Evolutionary conservation across 495 filamentous ascomycete species (phyloP).

Genomic region (Penicillium paxilli): DNA sequence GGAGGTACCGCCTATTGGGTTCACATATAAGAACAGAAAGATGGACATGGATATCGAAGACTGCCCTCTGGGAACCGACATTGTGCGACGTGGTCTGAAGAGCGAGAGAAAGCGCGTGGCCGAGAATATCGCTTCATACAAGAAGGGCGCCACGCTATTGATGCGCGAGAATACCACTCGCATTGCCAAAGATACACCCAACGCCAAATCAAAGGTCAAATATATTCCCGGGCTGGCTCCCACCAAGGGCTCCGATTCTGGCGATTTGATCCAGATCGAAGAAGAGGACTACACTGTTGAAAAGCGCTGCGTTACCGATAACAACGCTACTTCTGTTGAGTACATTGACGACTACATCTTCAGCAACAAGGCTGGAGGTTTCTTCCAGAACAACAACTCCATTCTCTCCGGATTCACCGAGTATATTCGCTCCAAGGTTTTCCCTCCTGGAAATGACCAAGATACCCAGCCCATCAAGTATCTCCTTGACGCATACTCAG

Average conservation of each 20-base stretch:
- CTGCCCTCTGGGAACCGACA: slow-evolving; percentile 90
- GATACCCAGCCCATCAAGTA: slow-evolving; percentile 62
- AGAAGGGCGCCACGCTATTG: slow-evolving; percentile 80
- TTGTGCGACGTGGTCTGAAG: slow-evolving; percentile 72
- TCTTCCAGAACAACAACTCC: slow-evolving; percentile 99
- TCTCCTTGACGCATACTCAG: slow-evolving; percentile 96
- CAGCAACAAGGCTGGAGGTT: slow-evolving; percentile 84
- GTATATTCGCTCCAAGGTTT: slow-evolving; percentile 82
- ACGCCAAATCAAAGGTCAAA: slow-evolving; percentile 10
- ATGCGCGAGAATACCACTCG: slow-evolving; percentile 83
- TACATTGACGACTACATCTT: slow-evolving; percentile 86
- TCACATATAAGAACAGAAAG: slow-evolving; percentile 73
- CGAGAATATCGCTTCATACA: slow-evolving; percentile 69
- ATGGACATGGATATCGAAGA: slow-evolving; percentile 91
- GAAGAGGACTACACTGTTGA: slow-evolving; percentile 60
- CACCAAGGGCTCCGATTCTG: slow-evolving; percentile 28
- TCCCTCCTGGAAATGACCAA: slow-evolving; percentile 39
- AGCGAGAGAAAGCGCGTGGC: slow-evolving; percentile 70
- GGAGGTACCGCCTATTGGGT: slow-evolving; percentile 80
- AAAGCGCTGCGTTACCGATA: slow-evolving; percentile 84
- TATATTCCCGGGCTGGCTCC: slow-evolving; percentile 13
- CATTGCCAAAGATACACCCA: slow-evolving; percentile 49
- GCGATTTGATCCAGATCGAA: slow-evolving; percentile 36
- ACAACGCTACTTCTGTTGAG: slow-evolving; percentile 76
- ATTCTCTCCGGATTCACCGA: slow-evolving; percentile 88